Evolutionary conservation across 2,329 filamentous ascomycete genomes (phyloP), one percentile per base, ranked within the genome.

Genomic region (Colletotrichum kahawae): DNA sequence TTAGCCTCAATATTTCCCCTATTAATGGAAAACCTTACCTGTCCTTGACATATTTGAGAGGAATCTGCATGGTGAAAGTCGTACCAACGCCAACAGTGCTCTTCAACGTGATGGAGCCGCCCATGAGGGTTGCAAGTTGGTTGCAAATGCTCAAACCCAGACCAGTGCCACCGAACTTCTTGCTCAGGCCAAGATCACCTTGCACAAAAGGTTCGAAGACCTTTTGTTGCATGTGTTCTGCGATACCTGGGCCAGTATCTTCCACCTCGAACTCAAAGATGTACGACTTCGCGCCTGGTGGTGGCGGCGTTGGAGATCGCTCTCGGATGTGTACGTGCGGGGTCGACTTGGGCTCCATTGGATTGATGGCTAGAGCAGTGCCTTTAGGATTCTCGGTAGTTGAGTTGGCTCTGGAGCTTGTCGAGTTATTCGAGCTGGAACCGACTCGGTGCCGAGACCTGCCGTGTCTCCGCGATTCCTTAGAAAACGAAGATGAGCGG

Each of bases 191-290:
- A 2, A 97, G 86, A 81, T 98, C 95, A n/a, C 94, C 96, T 83
- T 98, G 96, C 0, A 98, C 94, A 81, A 98, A 98, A 1, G 96
- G 96, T 82, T 98, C 96, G 81, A 98, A 98, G 12, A 98, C 95
- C 78, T 93, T 93, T 71, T 94, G 88, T 79, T 95, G 95, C 83
- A 97, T 91, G 77, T 93, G 87, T 8, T 92, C 90, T 0, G 95
- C 92, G 71, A 98, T 98, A 33, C 96, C 96, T 1, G 95, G 95
- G 0, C 96, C 96, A 1, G 93, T 96, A 78, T 98, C 96, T 81
- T 95, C 90, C 1, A 98, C 95, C 81, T 97, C 94, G 76, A 98
- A 98, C 80, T 97, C 94, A 79, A 98, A 98, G 12, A 92, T 82
- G 69, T 94, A 90, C n/a, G 90, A 90, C 81, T 90, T 92, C 14